Evolutionary conservation across 75 land plant species (phyloP).

Genomic region (Larix kaempferi): DNA sequence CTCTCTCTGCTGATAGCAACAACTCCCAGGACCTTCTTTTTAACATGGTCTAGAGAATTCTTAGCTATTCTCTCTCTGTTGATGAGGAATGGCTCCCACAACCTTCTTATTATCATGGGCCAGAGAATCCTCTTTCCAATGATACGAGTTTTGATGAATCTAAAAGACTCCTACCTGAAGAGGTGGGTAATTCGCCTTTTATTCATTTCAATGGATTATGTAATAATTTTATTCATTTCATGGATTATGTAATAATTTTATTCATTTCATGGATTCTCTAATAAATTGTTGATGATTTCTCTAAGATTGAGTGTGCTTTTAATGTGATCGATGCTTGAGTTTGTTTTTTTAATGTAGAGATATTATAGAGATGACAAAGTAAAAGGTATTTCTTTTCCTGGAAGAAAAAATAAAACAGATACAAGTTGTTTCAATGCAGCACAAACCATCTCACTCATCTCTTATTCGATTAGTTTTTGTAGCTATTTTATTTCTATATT

Average conservation of each 20-base stretch:
- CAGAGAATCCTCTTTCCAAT: slow-evolving; percentile 8
- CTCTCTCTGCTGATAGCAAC: too few species aligned
- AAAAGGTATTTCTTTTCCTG: slow-evolving; percentile 8
- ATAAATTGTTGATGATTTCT: background rate
- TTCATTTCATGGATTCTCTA: too few species aligned
- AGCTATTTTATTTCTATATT: background rate
- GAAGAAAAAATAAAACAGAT: background rate
- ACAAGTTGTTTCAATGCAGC: background rate
- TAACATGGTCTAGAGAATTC: too few species aligned
- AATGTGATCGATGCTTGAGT: background rate
- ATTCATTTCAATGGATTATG: background rate
- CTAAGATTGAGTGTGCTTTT: background rate
- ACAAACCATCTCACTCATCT: background rate
- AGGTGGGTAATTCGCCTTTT: slow-evolving; percentile 20
- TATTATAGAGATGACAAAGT: slow-evolving; percentile 17
- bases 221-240: too few species aligned
- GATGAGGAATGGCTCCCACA: slow-evolving; percentile 30
- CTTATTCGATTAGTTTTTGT: background rate
- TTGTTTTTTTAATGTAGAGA: slow-evolving; percentile 20
- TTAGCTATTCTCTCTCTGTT: slow-evolving; percentile 27
- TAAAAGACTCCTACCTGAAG: slow-evolving; percentile 22
- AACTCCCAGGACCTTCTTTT: slow-evolving; percentile 21
- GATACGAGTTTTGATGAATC: slow-evolving; percentile 7
- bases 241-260: too few species aligned
- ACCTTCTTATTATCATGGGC: slow-evolving; percentile 20